Evolutionary conservation across 108 stramenopile genomes (phyloP).

Genomic region (Tribonema minus): DNA sequence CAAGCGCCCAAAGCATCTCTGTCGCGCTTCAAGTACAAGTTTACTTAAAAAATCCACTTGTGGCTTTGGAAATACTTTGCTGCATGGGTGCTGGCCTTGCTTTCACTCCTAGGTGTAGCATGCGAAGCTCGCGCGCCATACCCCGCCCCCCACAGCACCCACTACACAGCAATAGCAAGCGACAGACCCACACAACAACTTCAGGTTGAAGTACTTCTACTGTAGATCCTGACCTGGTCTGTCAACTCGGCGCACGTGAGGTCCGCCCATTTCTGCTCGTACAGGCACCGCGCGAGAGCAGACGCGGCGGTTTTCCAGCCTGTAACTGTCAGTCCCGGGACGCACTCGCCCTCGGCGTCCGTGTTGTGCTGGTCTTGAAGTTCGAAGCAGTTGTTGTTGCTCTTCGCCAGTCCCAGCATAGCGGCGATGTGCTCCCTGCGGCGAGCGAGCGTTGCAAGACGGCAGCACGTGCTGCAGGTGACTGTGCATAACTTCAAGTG

Average conservation of each 20-base stretch:
- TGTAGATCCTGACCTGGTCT: slow-evolving; percentile 42
- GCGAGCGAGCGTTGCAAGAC: neutral
- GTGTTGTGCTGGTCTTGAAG: neutral
- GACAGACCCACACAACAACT: slow-evolving; percentile 45
- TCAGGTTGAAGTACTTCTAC: too few relatives aligned
- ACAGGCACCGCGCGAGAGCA: slow-evolving; percentile 33
- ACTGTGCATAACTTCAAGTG: too few relatives aligned
- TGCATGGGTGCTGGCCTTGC: too few relatives aligned
- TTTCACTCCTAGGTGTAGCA: too few relatives aligned
- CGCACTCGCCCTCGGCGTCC: neutral
- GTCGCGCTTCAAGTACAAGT: too few relatives aligned
- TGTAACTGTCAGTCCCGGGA: slow-evolving; percentile 4
- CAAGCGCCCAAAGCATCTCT: too few relatives aligned
- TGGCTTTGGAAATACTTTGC: too few relatives aligned
- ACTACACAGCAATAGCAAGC: too few relatives aligned
- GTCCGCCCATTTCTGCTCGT: slow-evolving; percentile 52
- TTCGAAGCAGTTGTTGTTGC: neutral
- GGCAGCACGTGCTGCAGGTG: neutral
- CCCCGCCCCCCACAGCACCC: too few relatives aligned
- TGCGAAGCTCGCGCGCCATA: too few relatives aligned
- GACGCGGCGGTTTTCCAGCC: slow-evolving; percentile 2
- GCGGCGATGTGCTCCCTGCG: neutral
- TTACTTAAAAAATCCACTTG: too few relatives aligned
- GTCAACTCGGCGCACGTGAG: slow-evolving; percentile 31
- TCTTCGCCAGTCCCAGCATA: neutral